These are phyloP conservation scores for Multifurca ochricompacta DNA, from an alignment of 768 basidiomycete genomes.

Conservation along the genomic window DNA sequence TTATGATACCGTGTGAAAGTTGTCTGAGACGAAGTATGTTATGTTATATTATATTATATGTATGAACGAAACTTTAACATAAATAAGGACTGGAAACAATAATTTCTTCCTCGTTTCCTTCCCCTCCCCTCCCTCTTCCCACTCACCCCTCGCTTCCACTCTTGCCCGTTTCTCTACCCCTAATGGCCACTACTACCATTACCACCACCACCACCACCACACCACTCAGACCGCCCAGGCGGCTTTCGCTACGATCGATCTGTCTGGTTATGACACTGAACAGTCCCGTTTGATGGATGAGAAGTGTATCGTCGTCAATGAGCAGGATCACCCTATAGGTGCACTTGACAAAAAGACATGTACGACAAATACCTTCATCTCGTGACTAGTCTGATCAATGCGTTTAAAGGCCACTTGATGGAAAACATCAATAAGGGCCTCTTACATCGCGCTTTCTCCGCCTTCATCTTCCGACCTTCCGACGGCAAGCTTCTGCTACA, in stretches of 20 bases:
- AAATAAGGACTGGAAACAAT: too few species aligned
- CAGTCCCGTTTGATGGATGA: constrained; percentile 97
- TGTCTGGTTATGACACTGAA: constrained; percentile 81
- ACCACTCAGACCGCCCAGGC: constrained; percentile 3
- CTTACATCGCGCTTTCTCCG: constrained; percentile 96
- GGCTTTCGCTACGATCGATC: constrained; percentile 60
- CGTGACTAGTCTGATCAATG: neutral
- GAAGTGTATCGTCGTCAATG: constrained; percentile 85
- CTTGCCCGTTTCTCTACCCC: constrained; percentile 9
- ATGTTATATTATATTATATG: too few species aligned
- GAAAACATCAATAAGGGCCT: constrained; percentile 91
- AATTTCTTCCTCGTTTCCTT: too few species aligned
- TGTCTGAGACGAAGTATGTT: neutral
- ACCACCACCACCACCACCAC: neutral
- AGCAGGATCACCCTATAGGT: constrained; percentile 76
- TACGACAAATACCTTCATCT: constrained; percentile 32
- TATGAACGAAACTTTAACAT: neutral
- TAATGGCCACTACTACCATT: constrained; percentile 42
- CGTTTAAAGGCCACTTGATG: constrained; percentile 82
- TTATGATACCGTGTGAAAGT: constrained; percentile 11
- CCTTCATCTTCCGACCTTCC: constrained; percentile 89
- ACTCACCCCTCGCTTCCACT: neutral
- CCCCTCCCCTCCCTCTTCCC: neutral
- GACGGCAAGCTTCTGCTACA: constrained; percentile 93
- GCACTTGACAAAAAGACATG: constrained; percentile 96